Base-by-base conservation (phyloP, 345 rosid genomes). In the Aegle marmelos region DNA sequence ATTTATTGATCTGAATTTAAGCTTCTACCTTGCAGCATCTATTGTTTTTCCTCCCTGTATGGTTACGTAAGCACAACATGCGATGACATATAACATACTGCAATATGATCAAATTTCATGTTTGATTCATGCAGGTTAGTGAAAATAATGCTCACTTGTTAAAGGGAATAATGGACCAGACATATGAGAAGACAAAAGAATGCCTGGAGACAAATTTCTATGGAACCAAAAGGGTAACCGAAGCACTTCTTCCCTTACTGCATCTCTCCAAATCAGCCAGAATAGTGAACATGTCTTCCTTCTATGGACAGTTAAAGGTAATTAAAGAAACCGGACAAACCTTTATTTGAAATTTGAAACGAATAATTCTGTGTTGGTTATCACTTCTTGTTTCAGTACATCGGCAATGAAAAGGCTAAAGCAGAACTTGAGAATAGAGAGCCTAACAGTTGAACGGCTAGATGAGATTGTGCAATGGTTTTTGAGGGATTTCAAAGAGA, bases 181-280 rank as follows among this genome's bases (percentile, higher is more conserved):
- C 79, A 5, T 67, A 63, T 34, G 81, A 80, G 69, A 30, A 27
- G 11, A 71, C 85, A 67, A 62, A 58, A 57, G 53, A 73, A 24
- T 77, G 81, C 67, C 36, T 74, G 22, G 72, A 76, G 37, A 83
- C 78, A 19, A 83, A 80, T 62, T 83, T 77, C 75, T 74, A 65
- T 25, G 83, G 81, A 58, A 54, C 77, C 48, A 83, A 74, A 39
- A 48, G 33, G 25, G 68, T 78, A 70, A 80, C 79, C 8, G 68
- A 39, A 33, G 79, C 61, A 21, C 73, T 80, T 25, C 45, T 80
- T 57, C 79, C 81, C 8, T 69, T 74, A 36, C 76, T 70, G 64
- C 79, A 74, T 37, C 77, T 33, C 4, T 74, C 86, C 5, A 9
- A 50, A 59, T 74, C 57, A 6, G 58, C 83, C 0, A 83, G 59